A percentile compares a stretch with the other conserved stretches of the same genome.
These are phyloP conservation scores for Moricandia arvensis DNA, from an alignment of 345 rosid species.

Conservation along the genomic window DNA sequence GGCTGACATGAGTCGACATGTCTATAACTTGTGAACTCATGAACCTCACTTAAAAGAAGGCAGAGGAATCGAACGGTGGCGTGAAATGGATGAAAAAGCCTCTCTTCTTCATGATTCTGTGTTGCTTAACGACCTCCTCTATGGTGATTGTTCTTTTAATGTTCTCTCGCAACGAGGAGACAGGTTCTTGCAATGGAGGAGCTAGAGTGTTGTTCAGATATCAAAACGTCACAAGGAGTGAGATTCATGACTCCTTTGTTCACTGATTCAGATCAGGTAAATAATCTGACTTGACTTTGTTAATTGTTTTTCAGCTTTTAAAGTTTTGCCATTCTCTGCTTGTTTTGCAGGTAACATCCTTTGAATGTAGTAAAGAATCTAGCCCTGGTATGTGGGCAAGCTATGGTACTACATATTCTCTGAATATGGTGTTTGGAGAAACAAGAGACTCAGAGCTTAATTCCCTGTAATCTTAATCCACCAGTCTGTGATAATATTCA, in stretches of 20 bases:
- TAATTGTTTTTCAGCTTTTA: background rate
- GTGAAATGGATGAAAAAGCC: slow-evolving; percentile 48
- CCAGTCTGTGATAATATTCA: background rate
- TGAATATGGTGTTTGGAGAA: background rate
- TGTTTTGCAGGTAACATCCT: slow-evolving; percentile 13
- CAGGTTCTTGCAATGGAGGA: slow-evolving; percentile 46
- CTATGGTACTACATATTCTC: slow-evolving; percentile 7
- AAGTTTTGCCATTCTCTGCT: background rate
- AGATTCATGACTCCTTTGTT: slow-evolving; percentile 59
- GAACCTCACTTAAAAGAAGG: slow-evolving; percentile 45
- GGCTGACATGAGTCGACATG: slow-evolving; percentile 45
- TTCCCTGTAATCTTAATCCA: slow-evolving; percentile 11
- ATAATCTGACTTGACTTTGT: background rate
- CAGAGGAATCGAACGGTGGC: slow-evolving; percentile 34
- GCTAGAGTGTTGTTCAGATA: slow-evolving; percentile 48
- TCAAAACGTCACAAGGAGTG: slow-evolving; percentile 64
- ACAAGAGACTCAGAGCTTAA: background rate
- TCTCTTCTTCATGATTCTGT: slow-evolving; percentile 44
- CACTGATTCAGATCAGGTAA: slow-evolving; percentile 68
- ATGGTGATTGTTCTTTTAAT: slow-evolving; percentile 41
- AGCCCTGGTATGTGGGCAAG: background rate
- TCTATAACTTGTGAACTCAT: slow-evolving; percentile 49
- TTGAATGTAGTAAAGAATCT: slow-evolving; percentile 14
- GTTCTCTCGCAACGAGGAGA: slow-evolving; percentile 34
- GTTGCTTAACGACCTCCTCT: slow-evolving; percentile 24